These are phyloP conservation scores for Hordeum marinum DNA, from an alignment of 176 grass and related monocot genomes.

Conservation along the genomic window DNA sequence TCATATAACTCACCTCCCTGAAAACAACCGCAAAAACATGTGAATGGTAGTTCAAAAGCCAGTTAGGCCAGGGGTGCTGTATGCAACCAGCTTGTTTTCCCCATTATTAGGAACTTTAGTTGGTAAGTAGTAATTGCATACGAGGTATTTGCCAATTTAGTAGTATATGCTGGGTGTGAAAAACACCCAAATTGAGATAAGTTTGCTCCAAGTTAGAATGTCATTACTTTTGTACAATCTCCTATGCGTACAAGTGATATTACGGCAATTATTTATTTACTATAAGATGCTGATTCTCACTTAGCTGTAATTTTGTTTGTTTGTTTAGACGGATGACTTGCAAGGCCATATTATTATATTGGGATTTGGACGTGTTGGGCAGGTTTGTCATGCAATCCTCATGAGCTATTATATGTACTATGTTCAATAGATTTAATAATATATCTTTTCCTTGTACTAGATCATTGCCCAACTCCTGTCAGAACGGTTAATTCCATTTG, in stretches of 20 bases:
- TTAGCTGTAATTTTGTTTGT: slow-evolving; percentile 28
- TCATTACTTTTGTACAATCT: not conserved
- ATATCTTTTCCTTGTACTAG: slow-evolving; percentile 31
- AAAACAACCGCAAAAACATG: not conserved
- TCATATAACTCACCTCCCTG: not conserved
- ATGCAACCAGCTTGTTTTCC: not conserved
- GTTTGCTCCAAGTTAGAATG: slow-evolving; percentile 8
- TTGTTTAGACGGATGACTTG: slow-evolving; percentile 86
- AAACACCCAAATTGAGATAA: not conserved
- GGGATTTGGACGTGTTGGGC: slow-evolving; percentile 96
- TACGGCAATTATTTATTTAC: slow-evolving; percentile 1
- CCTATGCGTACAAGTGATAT: not conserved
- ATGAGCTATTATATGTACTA: not conserved
- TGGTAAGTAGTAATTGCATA: not conserved
- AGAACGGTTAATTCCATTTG: slow-evolving; percentile 95
- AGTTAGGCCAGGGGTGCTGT: not conserved
- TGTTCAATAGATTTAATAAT: slow-evolving; percentile 1
- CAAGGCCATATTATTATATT: slow-evolving; percentile 99
- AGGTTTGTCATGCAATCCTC: slow-evolving; percentile 54
- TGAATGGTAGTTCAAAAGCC: not conserved
- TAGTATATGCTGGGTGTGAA: not conserved
- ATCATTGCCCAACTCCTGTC: slow-evolving; percentile 97
- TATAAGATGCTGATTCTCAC: slow-evolving; percentile 16
- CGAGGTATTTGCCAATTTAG: not conserved
- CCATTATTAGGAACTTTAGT: not conserved